Base-by-base conservation (phyloP, 1,284 basidiomycete genomes). In the Malassezia sympodialis region DNA sequence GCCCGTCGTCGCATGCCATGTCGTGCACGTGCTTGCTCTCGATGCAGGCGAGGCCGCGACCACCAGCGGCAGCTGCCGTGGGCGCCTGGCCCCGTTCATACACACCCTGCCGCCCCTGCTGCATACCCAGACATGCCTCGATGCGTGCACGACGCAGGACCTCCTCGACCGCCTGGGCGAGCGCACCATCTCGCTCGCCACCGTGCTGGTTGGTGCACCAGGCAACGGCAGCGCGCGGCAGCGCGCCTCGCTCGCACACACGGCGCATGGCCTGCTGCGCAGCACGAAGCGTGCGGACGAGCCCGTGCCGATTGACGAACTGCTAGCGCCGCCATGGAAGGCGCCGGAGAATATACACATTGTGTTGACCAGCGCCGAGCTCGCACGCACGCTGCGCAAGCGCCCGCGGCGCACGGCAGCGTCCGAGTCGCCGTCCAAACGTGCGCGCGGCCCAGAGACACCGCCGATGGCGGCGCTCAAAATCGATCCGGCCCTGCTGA, bases 401-500 rank as follows among this genome's bases (percentile, higher is more conserved):
- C 40, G 44, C 21, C 26, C 53, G 15, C 31, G 50, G n/a, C 11
- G 15, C 7, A 21, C 26, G 2, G 24, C 28, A 0, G 15, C 27
- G 8, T 37, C 17, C 8, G 45, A 54, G 1, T 40, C 58, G 8
- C 53, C 61, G 2, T 42, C 35, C 28, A 67, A 67, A 48, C 52
- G 66, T 0, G 48, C 55, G 19, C 65, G 65, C 31, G 49, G 50
- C 12, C 56, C 60, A 15, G 60, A 58, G 39, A 54, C 60, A 12
- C 62, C 63, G 7, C 49, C 54, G 10, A 37, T 54, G 0, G 21
- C 51, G 12, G 11, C 51, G 17, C 30, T 34, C 17, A 42, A 67
- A 55, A 41, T 58, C 57, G 63, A 67, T 26, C 59, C 56, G 0
- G 47, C 46, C 45, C 26, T 56, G 27, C 50, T 54, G 46, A 65